These are phyloP conservation scores for Chaetomium strumarium DNA, from an alignment of 2,329 filamentous ascomycete genomes.

Conservation along the genomic window DNA sequence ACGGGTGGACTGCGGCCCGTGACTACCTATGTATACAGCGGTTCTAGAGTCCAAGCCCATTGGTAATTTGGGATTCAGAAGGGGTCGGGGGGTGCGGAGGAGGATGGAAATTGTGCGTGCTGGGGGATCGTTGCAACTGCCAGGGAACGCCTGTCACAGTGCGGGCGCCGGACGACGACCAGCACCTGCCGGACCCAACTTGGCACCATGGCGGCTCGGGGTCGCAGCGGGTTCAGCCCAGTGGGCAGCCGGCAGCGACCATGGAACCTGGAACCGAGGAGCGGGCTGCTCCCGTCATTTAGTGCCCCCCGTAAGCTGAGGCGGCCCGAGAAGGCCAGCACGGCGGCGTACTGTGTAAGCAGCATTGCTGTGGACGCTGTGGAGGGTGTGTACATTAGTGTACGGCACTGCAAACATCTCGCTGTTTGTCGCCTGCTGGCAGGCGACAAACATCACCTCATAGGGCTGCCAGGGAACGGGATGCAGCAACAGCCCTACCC, in stretches of 20 bases:
- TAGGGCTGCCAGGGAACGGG: not conserved
- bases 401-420: too few relatives aligned
- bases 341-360: too few relatives aligned
- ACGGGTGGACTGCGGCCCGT: not conserved
- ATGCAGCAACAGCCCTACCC: not conserved
- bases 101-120: not conserved
- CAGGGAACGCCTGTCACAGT: too few relatives aligned
- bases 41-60: not conserved
- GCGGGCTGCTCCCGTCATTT: not conserved
- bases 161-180: too few relatives aligned
- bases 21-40: not conserved
- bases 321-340: not conserved
- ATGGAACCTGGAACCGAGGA: not conserved
- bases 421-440: too few relatives aligned
- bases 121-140: not conserved
- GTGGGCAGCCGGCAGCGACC: not conserved
- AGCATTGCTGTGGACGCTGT: too few relatives aligned
- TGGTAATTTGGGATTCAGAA: too few relatives aligned
- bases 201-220: not conserved
- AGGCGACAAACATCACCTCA: not conserved
- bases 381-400: too few relatives aligned
- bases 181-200: not conserved
- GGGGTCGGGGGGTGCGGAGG: not conserved
- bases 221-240: not conserved
- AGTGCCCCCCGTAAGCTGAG: not conserved